Evolutionary conservation across 305 asterid species (phyloP), one percentile per base, ranked within the genome.

Genomic region (Fraxinus angustifolia): DNA sequence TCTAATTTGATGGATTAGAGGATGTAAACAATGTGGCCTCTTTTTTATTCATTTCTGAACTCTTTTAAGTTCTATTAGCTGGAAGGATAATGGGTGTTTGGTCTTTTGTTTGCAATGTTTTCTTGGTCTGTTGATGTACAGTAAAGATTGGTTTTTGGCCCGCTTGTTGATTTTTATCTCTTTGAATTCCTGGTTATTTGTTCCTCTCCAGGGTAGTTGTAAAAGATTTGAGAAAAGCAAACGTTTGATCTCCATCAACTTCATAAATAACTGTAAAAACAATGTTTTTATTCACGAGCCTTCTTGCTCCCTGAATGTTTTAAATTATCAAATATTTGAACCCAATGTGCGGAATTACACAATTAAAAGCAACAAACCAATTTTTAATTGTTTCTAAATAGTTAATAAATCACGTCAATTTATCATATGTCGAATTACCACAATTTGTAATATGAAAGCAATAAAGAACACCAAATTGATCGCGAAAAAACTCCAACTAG

Each of bases 71-170:
- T 17, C 68, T 17, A 58, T 58, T 58, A 58, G 30, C 68, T 19
- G 68, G 30, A 58, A 58, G 30, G 68, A 19, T 58, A 19, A 58
- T 58, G 3, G 62, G 68, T 19, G 28, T 58, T 81, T 33, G 36
- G 28, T 85, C 21, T 62, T 78, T 56, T 70, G 16, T 3, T 30
- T 34, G 50, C 73, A 56, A 42, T n/a, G 53, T 77, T 75, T 74
- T 72, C 58, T 80, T 21, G 80, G 77, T 83, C 72, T 79, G 74
- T 48, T 80, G n/a, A 65, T 85, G 82, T 85, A 78, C 76, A 83
- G 50, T 74, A 50, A 78, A 80, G 42, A 73, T 77, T 71, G 65
- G 80, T 5, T 73, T 58, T 70, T 70, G 80, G 77, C 33, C 33
- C 68, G n/a, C 38, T 56, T 78, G 65, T 78, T 79, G 79, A 33